Conservation (phyloP, 352 stramenopile species). For the Plasmopara halstedii region DNA sequence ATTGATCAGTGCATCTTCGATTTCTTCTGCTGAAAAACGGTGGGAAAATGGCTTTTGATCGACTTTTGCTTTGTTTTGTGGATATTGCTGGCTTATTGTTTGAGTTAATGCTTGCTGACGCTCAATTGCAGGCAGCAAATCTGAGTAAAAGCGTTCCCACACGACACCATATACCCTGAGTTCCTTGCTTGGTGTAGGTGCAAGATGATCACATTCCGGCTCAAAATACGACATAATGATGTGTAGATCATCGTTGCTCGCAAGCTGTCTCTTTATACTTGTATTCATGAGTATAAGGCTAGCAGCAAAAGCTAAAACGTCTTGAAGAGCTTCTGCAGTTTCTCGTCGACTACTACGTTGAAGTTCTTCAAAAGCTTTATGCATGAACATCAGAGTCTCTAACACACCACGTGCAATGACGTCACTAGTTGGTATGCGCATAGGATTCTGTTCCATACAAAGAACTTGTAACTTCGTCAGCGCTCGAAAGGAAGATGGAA, state of each 20-base stretch:
- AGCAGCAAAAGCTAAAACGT: conserved; percentile 31
- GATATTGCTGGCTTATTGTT: neutral
- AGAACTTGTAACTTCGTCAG: conserved; percentile 26
- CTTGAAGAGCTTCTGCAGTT: conserved; percentile 39
- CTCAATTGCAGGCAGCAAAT: conserved; percentile 36
- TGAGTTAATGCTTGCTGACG: conserved; percentile 9
- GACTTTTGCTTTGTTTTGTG: neutral
- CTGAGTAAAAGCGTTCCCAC: conserved; percentile 44
- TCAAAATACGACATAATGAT: conserved; percentile 39
- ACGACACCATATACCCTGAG: conserved; percentile 50
- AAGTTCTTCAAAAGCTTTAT: conserved; percentile 43
- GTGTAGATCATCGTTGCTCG: conserved; percentile 11
- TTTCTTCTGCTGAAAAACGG: conserved; percentile 31
- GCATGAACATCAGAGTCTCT: conserved; percentile 44
- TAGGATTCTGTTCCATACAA: conserved; percentile 56
- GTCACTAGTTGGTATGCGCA: conserved; percentile 40
- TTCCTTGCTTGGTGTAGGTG: conserved; percentile 18
- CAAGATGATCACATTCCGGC: conserved; percentile 31
- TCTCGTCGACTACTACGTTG: conserved; percentile 33
- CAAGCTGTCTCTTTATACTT: neutral
- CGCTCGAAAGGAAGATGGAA: conserved; percentile 52
- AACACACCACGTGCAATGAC: conserved; percentile 38
- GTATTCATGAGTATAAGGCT: conserved; percentile 4
- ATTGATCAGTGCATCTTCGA: conserved; percentile 47
- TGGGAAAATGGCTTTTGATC: conserved; percentile 7